Evolutionary conservation across 768 basidiomycete genomes (phyloP).

Genomic region (Lactarius hatsudake): DNA sequence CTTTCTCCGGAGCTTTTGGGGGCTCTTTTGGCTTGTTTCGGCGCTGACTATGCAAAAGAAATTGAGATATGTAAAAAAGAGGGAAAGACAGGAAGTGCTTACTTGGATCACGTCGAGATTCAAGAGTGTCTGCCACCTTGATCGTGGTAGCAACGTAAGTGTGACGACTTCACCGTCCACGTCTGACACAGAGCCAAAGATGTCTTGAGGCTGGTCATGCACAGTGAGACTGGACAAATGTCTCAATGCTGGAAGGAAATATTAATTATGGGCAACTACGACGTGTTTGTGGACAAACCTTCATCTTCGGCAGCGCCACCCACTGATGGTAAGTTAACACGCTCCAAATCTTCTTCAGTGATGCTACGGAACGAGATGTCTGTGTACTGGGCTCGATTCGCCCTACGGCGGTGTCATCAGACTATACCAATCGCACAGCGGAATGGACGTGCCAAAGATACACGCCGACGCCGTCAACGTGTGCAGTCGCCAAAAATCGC

Average conservation of each 20-base stretch:
- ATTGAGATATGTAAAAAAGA: not conserved
- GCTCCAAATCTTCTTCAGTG: constrained; percentile 68
- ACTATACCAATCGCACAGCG: constrained; percentile 4
- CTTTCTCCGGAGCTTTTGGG: constrained; percentile 91
- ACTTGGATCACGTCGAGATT: constrained; percentile 94
- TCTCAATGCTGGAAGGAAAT: constrained; percentile 53
- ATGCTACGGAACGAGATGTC: constrained; percentile 81
- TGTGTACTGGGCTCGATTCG: constrained; percentile 91
- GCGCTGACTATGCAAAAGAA: constrained; percentile 49
- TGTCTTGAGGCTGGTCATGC: constrained; percentile 59
- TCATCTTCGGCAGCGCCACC: constrained; percentile 81
- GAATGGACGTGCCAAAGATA: constrained; percentile 73
- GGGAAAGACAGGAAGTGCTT: constrained; percentile 27
- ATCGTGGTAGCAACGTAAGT: constrained; percentile 84
- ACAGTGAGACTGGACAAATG: constrained; percentile 63
- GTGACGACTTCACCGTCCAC: constrained; percentile 91
- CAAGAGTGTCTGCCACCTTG: constrained; percentile 95
- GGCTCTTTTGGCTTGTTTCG: constrained; percentile 96
- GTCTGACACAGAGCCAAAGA: constrained; percentile 84
- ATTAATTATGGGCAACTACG: constrained; percentile 13
- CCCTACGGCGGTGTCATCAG: constrained; percentile 48
- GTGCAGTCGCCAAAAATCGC: constrained; percentile 92
- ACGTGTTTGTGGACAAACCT: constrained; percentile 43
- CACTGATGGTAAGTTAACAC: constrained; percentile 76
- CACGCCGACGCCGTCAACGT: constrained; percentile 91